Evolutionary conservation across 768 basidiomycete genomes (phyloP), one percentile per base, ranked within the genome.

Genomic region (Chlorophyllum brunneum): DNA sequence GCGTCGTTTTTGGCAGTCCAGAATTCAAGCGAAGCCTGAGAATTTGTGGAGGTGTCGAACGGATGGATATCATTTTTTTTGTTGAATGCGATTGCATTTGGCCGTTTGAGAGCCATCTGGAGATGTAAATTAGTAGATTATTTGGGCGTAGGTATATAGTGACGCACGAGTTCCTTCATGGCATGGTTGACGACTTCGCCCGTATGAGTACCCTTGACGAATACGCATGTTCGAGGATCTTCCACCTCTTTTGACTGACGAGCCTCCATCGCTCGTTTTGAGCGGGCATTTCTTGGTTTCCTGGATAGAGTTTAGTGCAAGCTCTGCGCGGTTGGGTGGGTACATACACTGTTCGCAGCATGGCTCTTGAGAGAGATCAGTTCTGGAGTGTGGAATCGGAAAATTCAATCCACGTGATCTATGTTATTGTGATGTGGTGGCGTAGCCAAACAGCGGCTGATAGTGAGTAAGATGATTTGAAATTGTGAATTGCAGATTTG

Each of bases 1-100:
- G 94, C 93, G 59, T 98, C 97, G 69, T 98, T 98, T 71, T 98
- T 99, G 10, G 73, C 63, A 1, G 87, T 76, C 92, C 94, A 99
- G 67, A 98, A 98, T 58, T 91, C 92, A 27, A 99, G 75, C 1
- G 92, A 92, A 5, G 61, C 48, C 13, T 61, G 34, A 0, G 67
- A 69, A 13, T 60, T 59, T 2, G 67, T 64, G 1, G 61, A 48
- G 52, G 89, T 78, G 60, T 98, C 95, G 64, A 99, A 98, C 4
- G 97, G 97, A 34, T 87, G 85, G 9, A 98, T 80, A 22, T 70
- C 65, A 65, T 98, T 98, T 69, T 97, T 95, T 67, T 95, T 97
- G 40, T 87, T 89, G 72, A 98, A 99, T 10, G 92, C 81, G 55
- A 98, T 88, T 0, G 86, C 86, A 61, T 95, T 59, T 0, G 97